Evolutionary conservation across 306 rosid genomes (phyloP).

Genomic region (Pyrus pyrifolia): DNA sequence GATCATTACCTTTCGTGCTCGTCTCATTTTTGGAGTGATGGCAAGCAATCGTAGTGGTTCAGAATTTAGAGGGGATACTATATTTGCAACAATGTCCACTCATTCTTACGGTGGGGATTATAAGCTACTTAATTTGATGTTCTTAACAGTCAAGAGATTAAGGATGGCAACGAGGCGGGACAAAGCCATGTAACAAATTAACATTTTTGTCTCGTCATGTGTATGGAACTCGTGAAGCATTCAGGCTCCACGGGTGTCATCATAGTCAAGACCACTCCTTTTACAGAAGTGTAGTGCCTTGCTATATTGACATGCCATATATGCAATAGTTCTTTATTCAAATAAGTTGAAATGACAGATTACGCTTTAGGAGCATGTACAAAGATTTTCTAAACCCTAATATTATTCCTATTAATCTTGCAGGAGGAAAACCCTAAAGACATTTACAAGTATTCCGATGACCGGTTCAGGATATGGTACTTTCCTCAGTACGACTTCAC

Average conservation of each 20-base stretch:
- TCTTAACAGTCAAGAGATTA: too few relatives aligned
- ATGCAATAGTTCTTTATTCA: neutral
- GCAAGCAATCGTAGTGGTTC: too few relatives aligned
- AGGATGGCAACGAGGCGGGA: too few relatives aligned
- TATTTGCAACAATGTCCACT: too few relatives aligned
- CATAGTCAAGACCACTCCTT: too few relatives aligned
- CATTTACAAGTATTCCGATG: slow-evolving; percentile 63
- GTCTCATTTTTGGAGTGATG: too few relatives aligned
- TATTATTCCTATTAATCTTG: slow-evolving; percentile 2
- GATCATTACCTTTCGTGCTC: neutral
- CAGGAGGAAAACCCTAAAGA: slow-evolving; percentile 70
- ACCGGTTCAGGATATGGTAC: slow-evolving; percentile 57
- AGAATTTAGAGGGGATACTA: too few relatives aligned
- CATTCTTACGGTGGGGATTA: too few relatives aligned
- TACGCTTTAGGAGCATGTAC: neutral
- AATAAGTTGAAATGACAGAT: too few relatives aligned
- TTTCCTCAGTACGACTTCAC: slow-evolving; percentile 55
- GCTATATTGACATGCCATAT: neutral
- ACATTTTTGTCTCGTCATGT: neutral
- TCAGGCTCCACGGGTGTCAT: too few relatives aligned
- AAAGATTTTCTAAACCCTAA: neutral
- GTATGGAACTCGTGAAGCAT: neutral
- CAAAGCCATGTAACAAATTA: too few relatives aligned
- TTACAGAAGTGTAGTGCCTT: neutral
- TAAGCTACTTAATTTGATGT: too few relatives aligned